A percentile compares a stretch with the other conserved stretches of the same genome.
Evolutionary conservation across 805 yeast genomes (phyloP).

Genomic region (Candida sonorensis): DNA sequence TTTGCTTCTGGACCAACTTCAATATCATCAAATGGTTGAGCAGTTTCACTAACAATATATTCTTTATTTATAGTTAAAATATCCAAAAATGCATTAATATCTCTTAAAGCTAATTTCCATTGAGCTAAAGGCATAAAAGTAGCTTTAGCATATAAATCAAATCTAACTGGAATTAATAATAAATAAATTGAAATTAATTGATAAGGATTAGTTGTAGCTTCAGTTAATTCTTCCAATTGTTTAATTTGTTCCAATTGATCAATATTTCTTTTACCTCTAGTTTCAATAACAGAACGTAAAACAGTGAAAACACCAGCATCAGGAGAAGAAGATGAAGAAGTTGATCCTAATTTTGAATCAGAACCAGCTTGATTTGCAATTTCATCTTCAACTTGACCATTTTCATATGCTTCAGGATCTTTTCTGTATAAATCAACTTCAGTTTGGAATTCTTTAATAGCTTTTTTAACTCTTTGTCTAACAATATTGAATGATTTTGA

Average conservation of each 20-base stretch:
- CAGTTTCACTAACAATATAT: constrained; percentile 73
- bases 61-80: constrained; percentile 58
- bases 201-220: constrained; percentile 51
- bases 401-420: constrained; percentile 70
- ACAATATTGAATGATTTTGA: constrained; percentile 82
- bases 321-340: constrained; percentile 28
- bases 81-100: constrained; percentile 54
- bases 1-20: constrained; percentile 64
- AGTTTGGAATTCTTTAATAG: constrained; percentile 58
- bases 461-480: constrained; percentile 83
- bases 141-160: constrained; percentile 66
- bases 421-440: constrained; percentile 54
- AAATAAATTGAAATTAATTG: constrained; percentile 74
- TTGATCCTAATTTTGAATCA: constrained; percentile 30
- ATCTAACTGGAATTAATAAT: constrained; percentile 80
- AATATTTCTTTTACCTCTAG: constrained; percentile 93
- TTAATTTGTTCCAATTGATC: constrained; percentile 75
- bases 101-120: constrained; percentile 68
- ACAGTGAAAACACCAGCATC: constrained; percentile 57
- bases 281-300: constrained; percentile 69
- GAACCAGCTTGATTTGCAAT: constrained; percentile 22
- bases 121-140: constrained; percentile 69
- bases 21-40: constrained; percentile 62
- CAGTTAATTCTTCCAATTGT: constrained; percentile 55
- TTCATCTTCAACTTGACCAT: constrained; percentile 39